Evolutionary conservation across 2,329 filamentous ascomycete species (phyloP).

Genomic region (Fusarium sp.): DNA sequence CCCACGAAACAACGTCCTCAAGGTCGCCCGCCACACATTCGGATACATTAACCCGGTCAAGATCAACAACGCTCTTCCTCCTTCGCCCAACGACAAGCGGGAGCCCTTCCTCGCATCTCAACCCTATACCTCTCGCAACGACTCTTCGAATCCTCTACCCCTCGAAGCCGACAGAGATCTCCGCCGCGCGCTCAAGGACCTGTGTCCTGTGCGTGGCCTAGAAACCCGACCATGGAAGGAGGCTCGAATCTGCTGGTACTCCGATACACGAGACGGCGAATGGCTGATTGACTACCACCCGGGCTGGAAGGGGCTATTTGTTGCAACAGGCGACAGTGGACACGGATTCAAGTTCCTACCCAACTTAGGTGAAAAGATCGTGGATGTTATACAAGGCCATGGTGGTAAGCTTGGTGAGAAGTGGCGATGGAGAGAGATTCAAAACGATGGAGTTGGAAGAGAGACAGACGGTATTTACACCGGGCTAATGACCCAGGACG

Average conservation of each 20-base stretch:
- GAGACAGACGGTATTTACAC: slow-evolving; percentile 52
- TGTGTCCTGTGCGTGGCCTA: slow-evolving; percentile 68
- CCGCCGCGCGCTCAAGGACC: slow-evolving; percentile 68
- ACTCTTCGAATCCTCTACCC: slow-evolving; percentile 63
- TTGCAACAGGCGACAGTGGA: slow-evolving; percentile 72
- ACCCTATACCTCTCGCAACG: slow-evolving; percentile 52
- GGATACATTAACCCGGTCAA: slow-evolving; percentile 70
- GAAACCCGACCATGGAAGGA: slow-evolving; percentile 69
- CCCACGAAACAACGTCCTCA: slow-evolving; percentile 70
- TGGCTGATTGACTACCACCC: slow-evolving; percentile 80
- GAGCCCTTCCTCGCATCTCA: slow-evolving; percentile 51
- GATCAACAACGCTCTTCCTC: slow-evolving; percentile 51
- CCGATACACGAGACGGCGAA: slow-evolving; percentile 77
- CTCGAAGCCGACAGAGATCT: slow-evolving; percentile 71
- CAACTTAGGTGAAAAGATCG: slow-evolving; percentile 71
- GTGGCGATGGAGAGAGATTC: slow-evolving; percentile 73
- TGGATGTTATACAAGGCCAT: slow-evolving; percentile 63
- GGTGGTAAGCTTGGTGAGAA: slow-evolving; percentile 65
- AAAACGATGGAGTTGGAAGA: slow-evolving; percentile 51
- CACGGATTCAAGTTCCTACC: slow-evolving; percentile 78
- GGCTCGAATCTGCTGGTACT: slow-evolving; percentile 80
- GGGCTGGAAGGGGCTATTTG: slow-evolving; percentile 66
- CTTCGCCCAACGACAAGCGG: slow-evolving; percentile 43
- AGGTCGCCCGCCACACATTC: slow-evolving; percentile 76
- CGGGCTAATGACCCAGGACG: slow-evolving; percentile 63